phyloP scores from a whole-genome alignment of 805 yeast genomes.

The Metschnikowia proteae region DNA sequence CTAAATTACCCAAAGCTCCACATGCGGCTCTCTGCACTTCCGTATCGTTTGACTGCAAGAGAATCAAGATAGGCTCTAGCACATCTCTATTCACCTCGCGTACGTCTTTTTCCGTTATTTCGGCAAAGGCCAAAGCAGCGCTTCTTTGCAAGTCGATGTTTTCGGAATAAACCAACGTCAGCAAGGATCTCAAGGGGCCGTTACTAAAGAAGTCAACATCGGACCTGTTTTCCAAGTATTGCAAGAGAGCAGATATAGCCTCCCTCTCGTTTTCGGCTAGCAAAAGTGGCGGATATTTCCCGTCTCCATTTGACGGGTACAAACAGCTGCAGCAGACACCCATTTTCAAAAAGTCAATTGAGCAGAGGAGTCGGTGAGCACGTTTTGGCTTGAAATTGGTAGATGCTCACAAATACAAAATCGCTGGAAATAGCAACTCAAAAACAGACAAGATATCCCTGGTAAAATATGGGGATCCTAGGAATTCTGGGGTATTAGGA shows the following conservation, averaged over 20 bases:
- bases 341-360: slow-evolving; percentile 21
- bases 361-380: neutral
- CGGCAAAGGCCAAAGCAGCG: slow-evolving; percentile 98
- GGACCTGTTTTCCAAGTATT: slow-evolving; percentile 79
- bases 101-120: slow-evolving; percentile 94
- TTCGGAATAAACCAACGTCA: slow-evolving; percentile 91
- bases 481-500: neutral
- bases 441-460: neutral
- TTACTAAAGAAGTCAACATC: slow-evolving; percentile 87
- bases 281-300: slow-evolving; percentile 70
- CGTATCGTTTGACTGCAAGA: slow-evolving; percentile 81
- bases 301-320: slow-evolving; percentile 45
- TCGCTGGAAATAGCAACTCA: slow-evolving; percentile 1
- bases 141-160: slow-evolving; percentile 92
- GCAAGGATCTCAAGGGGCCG: slow-evolving; percentile 83
- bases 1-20: slow-evolving; percentile 97
- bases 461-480: neutral
- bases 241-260: slow-evolving; percentile 86
- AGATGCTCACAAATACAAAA: slow-evolving; percentile 3
- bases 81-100: slow-evolving; percentile 88
- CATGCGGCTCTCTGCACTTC: slow-evolving; percentile 99
- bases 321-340: slow-evolving; percentile 44
- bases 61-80: slow-evolving; percentile 84
- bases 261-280: slow-evolving; percentile 92
- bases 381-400: neutral